These are phyloP conservation scores for Crassisporium funariophilum DNA, from an alignment of 768 basidiomycete genomes.

Conservation along the genomic window DNA sequence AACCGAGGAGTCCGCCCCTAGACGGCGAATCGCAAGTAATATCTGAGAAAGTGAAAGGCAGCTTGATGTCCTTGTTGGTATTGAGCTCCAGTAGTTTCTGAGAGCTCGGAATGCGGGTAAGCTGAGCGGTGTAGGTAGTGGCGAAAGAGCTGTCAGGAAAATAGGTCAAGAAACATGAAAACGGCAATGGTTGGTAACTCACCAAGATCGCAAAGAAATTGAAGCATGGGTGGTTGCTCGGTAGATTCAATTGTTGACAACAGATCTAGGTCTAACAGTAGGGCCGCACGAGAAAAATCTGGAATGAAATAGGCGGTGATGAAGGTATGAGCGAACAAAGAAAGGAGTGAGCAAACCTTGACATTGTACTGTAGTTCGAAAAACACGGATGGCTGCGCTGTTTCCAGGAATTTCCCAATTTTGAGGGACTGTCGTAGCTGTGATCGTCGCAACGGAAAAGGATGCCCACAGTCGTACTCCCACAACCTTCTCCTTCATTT, in stretches of 20 bases:
- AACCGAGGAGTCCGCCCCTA: slow-evolving; percentile 45
- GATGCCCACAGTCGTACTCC: slow-evolving; percentile 21
- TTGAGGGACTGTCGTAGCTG: slow-evolving; percentile 5
- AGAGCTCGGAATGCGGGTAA: slow-evolving; percentile 13
- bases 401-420: slow-evolving; percentile 17
- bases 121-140: slow-evolving; percentile 3
- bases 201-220: slow-evolving; percentile 22
- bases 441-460: neutral
- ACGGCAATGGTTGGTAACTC: neutral
- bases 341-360: slow-evolving; percentile 17
- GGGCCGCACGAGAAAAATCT: slow-evolving; percentile 43
- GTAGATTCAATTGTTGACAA: slow-evolving; percentile 35
- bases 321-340: neutral
- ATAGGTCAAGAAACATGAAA: neutral
- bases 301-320: slow-evolving; percentile 1
- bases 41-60: slow-evolving; percentile 38
- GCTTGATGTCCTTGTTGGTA: slow-evolving; percentile 12
- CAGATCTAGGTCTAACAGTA: slow-evolving; percentile 45
- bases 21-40: slow-evolving; percentile 36
- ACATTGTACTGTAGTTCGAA: slow-evolving; percentile 29
- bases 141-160: slow-evolving; percentile 3
- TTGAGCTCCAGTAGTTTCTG: slow-evolving; percentile 17
- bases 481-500: slow-evolving; percentile 8
- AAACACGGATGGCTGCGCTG: slow-evolving; percentile 23
- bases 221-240: slow-evolving; percentile 20